Evolutionary conservation across 768 basidiomycete genomes (phyloP).

Genomic region (Agaricus subrufescens): DNA sequence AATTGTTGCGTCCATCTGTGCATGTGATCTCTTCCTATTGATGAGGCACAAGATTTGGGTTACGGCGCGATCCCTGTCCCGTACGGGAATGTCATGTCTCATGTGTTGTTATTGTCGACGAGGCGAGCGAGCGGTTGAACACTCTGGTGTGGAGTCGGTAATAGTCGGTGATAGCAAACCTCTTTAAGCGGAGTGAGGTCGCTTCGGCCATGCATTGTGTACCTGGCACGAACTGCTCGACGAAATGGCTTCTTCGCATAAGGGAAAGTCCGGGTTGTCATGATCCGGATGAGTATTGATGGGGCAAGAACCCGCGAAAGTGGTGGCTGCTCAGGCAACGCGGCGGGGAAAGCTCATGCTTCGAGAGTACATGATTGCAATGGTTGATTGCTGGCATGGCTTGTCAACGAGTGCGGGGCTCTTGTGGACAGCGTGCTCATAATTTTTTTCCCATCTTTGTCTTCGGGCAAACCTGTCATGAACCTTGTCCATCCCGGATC

Average conservation of each 20-base stretch:
- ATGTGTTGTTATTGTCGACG: neutral
- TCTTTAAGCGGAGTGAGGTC: neutral
- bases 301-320: conserved; percentile 1
- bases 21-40: neutral
- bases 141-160: neutral
- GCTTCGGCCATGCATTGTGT: conserved; percentile 1
- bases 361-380: conserved; percentile 9
- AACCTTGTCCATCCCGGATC: too few species aligned
- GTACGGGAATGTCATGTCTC: conserved; percentile 4
- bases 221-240: neutral
- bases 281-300: conserved; percentile 1
- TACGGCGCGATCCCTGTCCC: neutral
- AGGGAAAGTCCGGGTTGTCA: conserved; percentile 6
- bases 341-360: conserved; percentile 9
- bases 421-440: neutral
- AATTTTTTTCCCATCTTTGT: conserved; percentile 3
- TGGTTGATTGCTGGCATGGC: neutral
- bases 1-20: neutral
- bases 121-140: conserved; percentile 6
- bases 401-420: neutral
- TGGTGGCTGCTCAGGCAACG: neutral
- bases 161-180: neutral
- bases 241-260: neutral
- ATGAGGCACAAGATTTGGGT: conserved; percentile 1
- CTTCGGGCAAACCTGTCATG: neutral